phyloP scores from a whole-genome alignment of 805 yeast genomes.

The Geotrichum ghanense region DNA sequence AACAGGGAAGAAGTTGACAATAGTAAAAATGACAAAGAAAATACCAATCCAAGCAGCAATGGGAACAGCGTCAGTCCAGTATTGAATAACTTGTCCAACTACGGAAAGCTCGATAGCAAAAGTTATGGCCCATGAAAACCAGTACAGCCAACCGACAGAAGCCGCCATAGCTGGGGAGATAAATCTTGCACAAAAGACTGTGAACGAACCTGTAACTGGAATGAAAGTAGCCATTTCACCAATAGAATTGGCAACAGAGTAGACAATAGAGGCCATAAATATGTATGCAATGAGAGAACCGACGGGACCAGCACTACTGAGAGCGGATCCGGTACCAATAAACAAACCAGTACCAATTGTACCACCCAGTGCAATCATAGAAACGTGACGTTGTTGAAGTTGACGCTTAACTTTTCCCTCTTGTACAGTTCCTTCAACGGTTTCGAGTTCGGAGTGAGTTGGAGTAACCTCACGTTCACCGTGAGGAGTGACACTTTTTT shows the following conservation, averaged over 20 bases:
- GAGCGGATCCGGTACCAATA: conserved; percentile 56
- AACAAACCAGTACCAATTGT: conserved; percentile 75
- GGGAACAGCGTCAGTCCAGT: conserved; percentile 66
- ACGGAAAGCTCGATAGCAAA: conserved; percentile 79
- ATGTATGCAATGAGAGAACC: conserved; percentile 49
- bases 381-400: conserved; percentile 59
- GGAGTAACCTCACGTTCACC: neutral
- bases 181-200: conserved; percentile 62
- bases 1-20: conserved; percentile 36
- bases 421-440: neutral
- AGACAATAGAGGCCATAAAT: conserved; percentile 49
- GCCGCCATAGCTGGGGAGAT: conserved; percentile 66
- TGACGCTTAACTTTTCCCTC: conserved; percentile 27
- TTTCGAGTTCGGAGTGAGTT: neutral
- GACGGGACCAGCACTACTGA: conserved; percentile 60
- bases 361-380: conserved; percentile 70
- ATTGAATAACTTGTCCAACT: conserved; percentile 66
- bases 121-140: conserved; percentile 61
- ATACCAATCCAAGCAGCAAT: conserved; percentile 60
- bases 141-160: conserved; percentile 70
- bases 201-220: conserved; percentile 69
- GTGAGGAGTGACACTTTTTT: neutral
- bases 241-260: conserved; percentile 53
- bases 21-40: conserved; percentile 39
- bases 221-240: conserved; percentile 73